A percentile compares a stretch with the other conserved stretches of the same genome.
phyloP scores from a whole-genome alignment of 495 filamentous ascomycete genomes.

The Trichoderma parareesei region DNA sequence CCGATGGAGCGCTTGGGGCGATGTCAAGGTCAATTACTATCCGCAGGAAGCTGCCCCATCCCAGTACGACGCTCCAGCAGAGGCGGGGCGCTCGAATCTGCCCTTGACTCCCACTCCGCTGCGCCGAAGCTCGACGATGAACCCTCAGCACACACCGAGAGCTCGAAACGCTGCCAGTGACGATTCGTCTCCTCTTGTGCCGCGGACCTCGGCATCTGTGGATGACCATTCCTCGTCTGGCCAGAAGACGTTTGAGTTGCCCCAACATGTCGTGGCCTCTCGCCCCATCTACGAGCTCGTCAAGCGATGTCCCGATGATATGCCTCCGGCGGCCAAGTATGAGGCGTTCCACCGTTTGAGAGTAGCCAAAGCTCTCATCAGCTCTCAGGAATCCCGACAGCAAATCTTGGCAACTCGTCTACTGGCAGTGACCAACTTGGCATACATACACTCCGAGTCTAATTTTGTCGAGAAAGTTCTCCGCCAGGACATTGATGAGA shows the following conservation, averaged over 20 bases:
- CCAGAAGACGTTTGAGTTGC: conserved; percentile 61
- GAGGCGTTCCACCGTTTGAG: conserved; percentile 80
- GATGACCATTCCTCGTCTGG: conserved; percentile 48
- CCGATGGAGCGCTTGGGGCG: conserved; percentile 42
- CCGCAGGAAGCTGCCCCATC: conserved; percentile 18
- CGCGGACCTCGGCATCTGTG: conserved; percentile 23
- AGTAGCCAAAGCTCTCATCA: conserved; percentile 65
- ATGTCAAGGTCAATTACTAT: conserved; percentile 40
- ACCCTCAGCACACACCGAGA: conserved; percentile 25
- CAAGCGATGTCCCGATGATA: conserved; percentile 48
- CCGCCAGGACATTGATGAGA: conserved; percentile 83
- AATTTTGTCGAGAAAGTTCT: conserved; percentile 77
- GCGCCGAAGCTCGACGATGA: conserved; percentile 36
- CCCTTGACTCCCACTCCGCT: conserved; percentile 40
- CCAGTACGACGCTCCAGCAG: conserved; percentile 4
- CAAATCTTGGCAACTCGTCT: conserved; percentile 73
- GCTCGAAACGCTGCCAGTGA: conserved; percentile 21
- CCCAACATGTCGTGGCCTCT: conserved; percentile 53
- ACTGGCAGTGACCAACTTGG: conserved; percentile 84
- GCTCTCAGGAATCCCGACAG: conserved; percentile 57
- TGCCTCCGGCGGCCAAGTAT: conserved; percentile 69
- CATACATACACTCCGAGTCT: conserved; percentile 74
- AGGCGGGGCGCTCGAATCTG: conserved; percentile 17
- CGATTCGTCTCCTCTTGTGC: conserved; percentile 13
- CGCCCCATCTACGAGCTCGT: conserved; percentile 61